Percentiles rank a stretch among this genome's conserved stretches.
These are phyloP conservation scores for Rhodofomes roseus DNA, from an alignment of 1,284 basidiomycete genomes.

Conservation along the genomic window DNA sequence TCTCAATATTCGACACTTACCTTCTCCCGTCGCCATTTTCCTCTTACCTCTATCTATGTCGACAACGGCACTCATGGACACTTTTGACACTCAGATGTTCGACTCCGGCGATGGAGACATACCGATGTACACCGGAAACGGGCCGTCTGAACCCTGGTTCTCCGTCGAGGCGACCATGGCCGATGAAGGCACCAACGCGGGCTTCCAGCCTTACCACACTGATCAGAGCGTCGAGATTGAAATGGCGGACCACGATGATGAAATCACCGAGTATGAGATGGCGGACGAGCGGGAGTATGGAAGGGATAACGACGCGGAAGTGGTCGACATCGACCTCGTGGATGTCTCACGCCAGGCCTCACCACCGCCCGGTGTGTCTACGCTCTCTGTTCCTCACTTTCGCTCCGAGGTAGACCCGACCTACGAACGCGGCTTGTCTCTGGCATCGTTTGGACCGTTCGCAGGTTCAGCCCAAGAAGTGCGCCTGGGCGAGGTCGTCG, in stretches of 20 bases:
- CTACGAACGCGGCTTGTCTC: background rate
- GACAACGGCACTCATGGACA: constrained; percentile 39
- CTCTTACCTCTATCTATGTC: constrained; percentile 21
- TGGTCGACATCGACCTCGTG: constrained; percentile 56
- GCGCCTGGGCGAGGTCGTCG: background rate
- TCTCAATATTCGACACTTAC: background rate
- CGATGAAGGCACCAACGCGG: constrained; percentile 40
- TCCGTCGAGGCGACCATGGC: constrained; percentile 60
- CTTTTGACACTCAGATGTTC: constrained; percentile 64
- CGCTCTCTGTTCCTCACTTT: background rate
- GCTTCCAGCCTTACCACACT: constrained; percentile 25
- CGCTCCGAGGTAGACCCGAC: background rate
- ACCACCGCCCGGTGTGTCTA: constrained; percentile 16
- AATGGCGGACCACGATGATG: constrained; percentile 58
- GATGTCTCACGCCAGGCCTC: constrained; percentile 43
- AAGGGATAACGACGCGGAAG: constrained; percentile 30
- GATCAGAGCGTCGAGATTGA: constrained; percentile 61
- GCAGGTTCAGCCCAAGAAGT: background rate
- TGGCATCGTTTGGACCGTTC: background rate
- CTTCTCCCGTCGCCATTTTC: background rate
- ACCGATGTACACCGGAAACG: constrained; percentile 45
- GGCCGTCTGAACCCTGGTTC: constrained; percentile 51
- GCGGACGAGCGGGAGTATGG: constrained; percentile 44
- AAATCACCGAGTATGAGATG: constrained; percentile 71
- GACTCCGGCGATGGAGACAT: constrained; percentile 62